Percentiles rank a stretch among this genome's conserved stretches.
Conservation (phyloP, 176 grass and related monocot genomes). For the Bothriochloa decipiens region DNA sequence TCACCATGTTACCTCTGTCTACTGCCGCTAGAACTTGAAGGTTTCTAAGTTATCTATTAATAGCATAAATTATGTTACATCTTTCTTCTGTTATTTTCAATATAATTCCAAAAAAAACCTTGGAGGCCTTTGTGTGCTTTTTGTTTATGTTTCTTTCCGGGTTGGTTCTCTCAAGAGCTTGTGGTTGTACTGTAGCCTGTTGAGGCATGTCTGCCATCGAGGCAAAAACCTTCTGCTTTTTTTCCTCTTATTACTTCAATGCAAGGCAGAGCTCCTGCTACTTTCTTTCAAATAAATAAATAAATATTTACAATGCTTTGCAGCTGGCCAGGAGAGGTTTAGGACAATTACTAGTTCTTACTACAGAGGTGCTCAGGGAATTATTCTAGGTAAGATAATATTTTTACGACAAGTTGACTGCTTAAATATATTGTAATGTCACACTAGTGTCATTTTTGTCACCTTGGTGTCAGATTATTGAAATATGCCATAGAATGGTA, state of each 20-base stretch:
- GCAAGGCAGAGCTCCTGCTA: neutral
- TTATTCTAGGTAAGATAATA: conserved; percentile 79
- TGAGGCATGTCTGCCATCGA: neutral
- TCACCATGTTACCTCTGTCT: conserved; percentile 18
- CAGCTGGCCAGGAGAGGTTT: conserved; percentile 99
- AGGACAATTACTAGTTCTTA: conserved; percentile 98
- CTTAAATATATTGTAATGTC: conserved; percentile 13
- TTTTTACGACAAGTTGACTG: conserved; percentile 13
- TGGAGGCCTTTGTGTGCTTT: neutral
- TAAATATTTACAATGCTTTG: conserved; percentile 40
- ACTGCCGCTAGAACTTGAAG: neutral
- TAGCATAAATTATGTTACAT: neutral
- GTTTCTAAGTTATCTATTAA: conserved; percentile 16
- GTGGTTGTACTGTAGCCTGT: neutral
- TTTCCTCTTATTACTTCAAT: neutral
- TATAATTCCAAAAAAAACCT: conserved; percentile 5
- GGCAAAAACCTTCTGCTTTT: neutral
- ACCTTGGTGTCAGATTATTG: neutral
- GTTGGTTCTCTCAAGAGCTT: neutral
- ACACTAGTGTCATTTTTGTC: neutral
- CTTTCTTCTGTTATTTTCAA: conserved; percentile 1
- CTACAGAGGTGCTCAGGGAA: conserved; percentile 98
- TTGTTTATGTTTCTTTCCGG: neutral
- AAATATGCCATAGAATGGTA: conserved; percentile 6
- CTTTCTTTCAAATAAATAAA: neutral